Conservation (phyloP, 1,284 basidiomycete genomes). For the Trichosporon asahii region DNA sequence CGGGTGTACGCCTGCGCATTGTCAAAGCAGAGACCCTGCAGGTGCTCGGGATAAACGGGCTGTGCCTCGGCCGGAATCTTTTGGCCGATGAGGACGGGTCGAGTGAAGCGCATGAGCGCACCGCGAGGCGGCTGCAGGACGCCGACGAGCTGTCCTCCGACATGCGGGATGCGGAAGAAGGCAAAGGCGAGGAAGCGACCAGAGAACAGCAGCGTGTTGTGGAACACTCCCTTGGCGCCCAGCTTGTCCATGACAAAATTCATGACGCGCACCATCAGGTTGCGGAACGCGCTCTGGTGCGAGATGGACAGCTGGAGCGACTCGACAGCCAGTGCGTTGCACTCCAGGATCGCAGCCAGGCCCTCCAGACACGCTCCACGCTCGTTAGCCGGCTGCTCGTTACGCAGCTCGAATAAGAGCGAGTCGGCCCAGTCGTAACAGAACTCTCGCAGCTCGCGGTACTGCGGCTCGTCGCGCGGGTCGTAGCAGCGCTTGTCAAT, state of each 20-base stretch:
- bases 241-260: slow-evolving; percentile 56
- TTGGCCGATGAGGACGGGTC: slow-evolving; percentile 31
- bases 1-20: slow-evolving; percentile 47
- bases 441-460: slow-evolving; percentile 37
- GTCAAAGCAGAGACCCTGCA: slow-evolving; percentile 46
- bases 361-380: slow-evolving; percentile 55
- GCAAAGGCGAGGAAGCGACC: slow-evolving; percentile 55
- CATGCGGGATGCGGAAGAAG: slow-evolving; percentile 56
- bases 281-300: slow-evolving; percentile 45
- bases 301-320: slow-evolving; percentile 44
- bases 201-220: slow-evolving; percentile 56
- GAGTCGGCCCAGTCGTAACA: slow-evolving; percentile 50
- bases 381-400: slow-evolving; percentile 53
- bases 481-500: slow-evolving; percentile 45
- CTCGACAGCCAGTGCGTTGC: slow-evolving; percentile 47
- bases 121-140: slow-evolving; percentile 54
- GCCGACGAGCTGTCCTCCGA: slow-evolving; percentile 54
- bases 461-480: slow-evolving; percentile 30
- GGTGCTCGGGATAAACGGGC: slow-evolving; percentile 44
- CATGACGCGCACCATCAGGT: slow-evolving; percentile 52
- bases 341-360: slow-evolving; percentile 53
- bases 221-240: slow-evolving; percentile 57
- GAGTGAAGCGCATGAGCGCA: slow-evolving; percentile 51
- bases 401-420: slow-evolving; percentile 47
- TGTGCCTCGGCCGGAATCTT: slow-evolving; percentile 27